Base-by-base conservation (phyloP, 2,329 filamentous ascomycete genomes). In the Botrytis galanthina region DNA sequence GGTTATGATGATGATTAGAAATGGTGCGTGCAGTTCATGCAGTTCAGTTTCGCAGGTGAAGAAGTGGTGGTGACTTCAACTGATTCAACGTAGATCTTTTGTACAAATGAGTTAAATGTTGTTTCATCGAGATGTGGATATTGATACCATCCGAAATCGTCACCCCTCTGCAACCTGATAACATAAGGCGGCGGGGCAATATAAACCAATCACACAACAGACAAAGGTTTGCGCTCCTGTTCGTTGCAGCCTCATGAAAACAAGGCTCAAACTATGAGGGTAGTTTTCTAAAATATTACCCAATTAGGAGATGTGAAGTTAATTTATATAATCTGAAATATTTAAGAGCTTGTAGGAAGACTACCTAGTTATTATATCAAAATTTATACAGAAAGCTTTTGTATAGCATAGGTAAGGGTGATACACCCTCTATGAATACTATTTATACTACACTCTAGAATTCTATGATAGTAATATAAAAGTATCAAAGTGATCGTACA, bases 121-220 rank as follows among this genome's bases (percentile, higher is more conserved):
- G 26, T 51, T 68, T 68, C 64, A 68, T 39, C 12, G 16, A 54
- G 16, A 32, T 39, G 54, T 37, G 42, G 37, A 37, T 73, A 63
- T 62, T 37, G 51, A 70, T 64, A 39, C 35, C 14, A 22, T 71
- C 6, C 37, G 46, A 59, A 72, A 72, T 66, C 70, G 61, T 72
- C 70, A 72, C 70, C 70, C 61, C 70, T 72, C 70, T 59, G 37
- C 46, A 67, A 57, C 70, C 70, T 71, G 60, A 54, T 71, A 42
- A 51, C 37, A 57, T 37, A 70, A 59, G 42, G 59, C 37, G 46
- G 64, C 35, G 66, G 66, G 66, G 37, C 35, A 39, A 42, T 29
- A 68, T 18, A 5, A n/a, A 29, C 48, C 64, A 68, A 68, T 68
- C 64, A 68, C 3, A 37, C 7, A 37, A 20, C 22, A 67, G 14